Base-by-base conservation (phyloP, 2,329 filamentous ascomycete genomes). In the Monilinia fructigena region DNA sequence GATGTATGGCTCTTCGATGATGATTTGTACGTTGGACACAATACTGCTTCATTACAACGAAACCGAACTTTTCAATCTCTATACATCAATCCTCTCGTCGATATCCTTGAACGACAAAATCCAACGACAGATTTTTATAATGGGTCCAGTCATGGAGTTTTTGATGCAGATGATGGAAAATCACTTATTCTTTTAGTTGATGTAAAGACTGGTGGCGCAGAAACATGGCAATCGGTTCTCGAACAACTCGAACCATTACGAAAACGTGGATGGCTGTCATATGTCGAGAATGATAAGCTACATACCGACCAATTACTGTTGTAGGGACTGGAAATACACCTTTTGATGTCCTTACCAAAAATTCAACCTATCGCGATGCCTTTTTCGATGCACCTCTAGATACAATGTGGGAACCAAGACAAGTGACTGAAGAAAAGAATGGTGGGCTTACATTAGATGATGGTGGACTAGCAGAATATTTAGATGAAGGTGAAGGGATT, bases 341-440 rank as follows among this genome's bases (percentile, higher is more conserved):
- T 0, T 87, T 89, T 71, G 80, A 85, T 65, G 73, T 82, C 11
- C 72, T 90, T 12, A 77, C 81, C 4, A 75, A 78, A n/a, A 85
- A 85, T 71, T 70, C 77, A 7, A 84, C 81, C 1, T 81, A 85
- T 68, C 80, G 86, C 40, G 86, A 90, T 74, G 78, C 86, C 65
- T 89, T 89, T 76, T 88, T 86, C 73, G 89, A 91, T 70, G 88
- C 88, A 0, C 87, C 87, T 0, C 79, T 90, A 0, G 76, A 80
- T 65, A 73, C 77, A 70, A 73, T 81, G 75, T 75, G 77, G 77
- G 70, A 78, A 75, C 45, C 70, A 38, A 68, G 69, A 23, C 54
- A 66, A 14, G 61, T 61, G 28, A 50, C 66, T 23, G 50, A 66
- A 16, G 65, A 69, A 31, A 56, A 45, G 20, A 42, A 67, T 52